Conservation (phyloP, 768 basidiomycete species). For the Xerocomus spinulosus region DNA sequence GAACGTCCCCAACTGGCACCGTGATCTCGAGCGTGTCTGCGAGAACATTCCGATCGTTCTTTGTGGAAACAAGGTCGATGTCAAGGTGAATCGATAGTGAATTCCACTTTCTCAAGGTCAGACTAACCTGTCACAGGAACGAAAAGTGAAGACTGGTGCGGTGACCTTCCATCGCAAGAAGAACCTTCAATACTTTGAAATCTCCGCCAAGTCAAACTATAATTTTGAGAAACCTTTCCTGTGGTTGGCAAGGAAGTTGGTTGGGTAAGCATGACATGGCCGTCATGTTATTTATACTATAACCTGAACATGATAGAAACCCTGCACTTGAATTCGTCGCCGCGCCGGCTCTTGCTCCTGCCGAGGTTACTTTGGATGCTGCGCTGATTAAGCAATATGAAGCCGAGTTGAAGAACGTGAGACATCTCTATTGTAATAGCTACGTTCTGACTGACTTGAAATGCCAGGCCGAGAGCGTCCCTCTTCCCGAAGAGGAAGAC, state of each 20-base stretch:
- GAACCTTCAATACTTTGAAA: constrained; percentile 99
- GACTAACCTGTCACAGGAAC: constrained; percentile 58
- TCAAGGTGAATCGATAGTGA: constrained; percentile 74
- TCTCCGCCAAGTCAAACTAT: constrained; percentile 99
- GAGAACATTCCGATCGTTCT: constrained; percentile 99
- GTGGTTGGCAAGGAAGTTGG: constrained; percentile 97
- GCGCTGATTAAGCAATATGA: constrained; percentile 77
- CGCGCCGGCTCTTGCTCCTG: constrained; percentile 91
- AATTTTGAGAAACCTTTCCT: constrained; percentile 99
- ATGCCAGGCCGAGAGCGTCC: constrained; percentile 76
- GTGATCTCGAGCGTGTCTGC: constrained; percentile 98
- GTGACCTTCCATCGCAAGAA: constrained; percentile 99
- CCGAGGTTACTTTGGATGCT: constrained; percentile 83
- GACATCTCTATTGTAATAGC: constrained; percentile 12
- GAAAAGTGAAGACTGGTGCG: constrained; percentile 97
- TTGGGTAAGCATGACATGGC: constrained; percentile 59
- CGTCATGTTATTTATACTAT: not conserved
- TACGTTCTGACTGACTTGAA: constrained; percentile 7
- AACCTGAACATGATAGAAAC: constrained; percentile 51
- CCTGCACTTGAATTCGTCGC: constrained; percentile 90
- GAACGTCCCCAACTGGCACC: constrained; percentile 99
- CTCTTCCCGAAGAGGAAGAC: constrained; percentile 97
- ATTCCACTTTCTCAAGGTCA: not conserved
- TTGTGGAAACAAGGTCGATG: constrained; percentile 99
- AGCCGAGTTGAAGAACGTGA: constrained; percentile 65